These are phyloP conservation scores for Takashimella koratensis DNA, from an alignment of 1,284 basidiomycete species.

Conservation along the genomic window DNA sequence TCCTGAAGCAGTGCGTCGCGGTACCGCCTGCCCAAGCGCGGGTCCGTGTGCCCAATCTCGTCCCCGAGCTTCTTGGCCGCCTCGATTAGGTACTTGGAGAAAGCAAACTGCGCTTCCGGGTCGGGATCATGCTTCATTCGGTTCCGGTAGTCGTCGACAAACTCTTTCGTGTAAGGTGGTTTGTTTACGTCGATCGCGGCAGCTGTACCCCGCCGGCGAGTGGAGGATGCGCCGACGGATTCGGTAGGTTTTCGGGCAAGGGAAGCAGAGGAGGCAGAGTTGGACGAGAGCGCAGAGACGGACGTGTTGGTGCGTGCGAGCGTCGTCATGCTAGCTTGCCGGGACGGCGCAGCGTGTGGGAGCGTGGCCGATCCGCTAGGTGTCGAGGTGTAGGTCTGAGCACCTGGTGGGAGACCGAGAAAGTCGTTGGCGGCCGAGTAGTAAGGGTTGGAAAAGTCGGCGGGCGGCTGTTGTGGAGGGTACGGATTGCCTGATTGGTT, in stretches of 20 bases:
- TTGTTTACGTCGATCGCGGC: conserved; percentile 74
- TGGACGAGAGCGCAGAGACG: conserved; percentile 31
- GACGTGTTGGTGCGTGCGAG: conserved; percentile 43
- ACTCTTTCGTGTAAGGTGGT: conserved; percentile 90
- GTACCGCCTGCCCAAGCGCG: conserved; percentile 65
- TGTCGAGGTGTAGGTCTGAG: conserved; percentile 35
- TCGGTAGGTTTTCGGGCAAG: conserved; percentile 45
- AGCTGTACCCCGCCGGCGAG: conserved; percentile 56
- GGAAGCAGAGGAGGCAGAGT: conserved; percentile 30
- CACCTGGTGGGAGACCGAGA: conserved; percentile 57
- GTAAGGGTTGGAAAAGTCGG: conserved; percentile 39
- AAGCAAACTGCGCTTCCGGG: conserved; percentile 96
- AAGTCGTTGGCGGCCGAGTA: conserved; percentile 66
- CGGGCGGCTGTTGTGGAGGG: neutral
- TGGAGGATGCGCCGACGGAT: conserved; percentile 53
- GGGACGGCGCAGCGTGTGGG: conserved; percentile 16
- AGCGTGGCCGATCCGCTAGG: conserved; percentile 2
- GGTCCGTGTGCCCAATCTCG: conserved; percentile 57
- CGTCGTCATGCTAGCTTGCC: conserved; percentile 34
- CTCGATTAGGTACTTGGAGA: conserved; percentile 97
- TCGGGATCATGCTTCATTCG: conserved; percentile 97
- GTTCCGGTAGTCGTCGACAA: conserved; percentile 93
- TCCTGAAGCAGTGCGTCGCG: conserved; percentile 84
- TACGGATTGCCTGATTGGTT: neutral
- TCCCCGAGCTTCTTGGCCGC: conserved; percentile 94